Base-by-base conservation (phyloP, 352 stramenopile species). In the Phytopythium oedochilum region DNA sequence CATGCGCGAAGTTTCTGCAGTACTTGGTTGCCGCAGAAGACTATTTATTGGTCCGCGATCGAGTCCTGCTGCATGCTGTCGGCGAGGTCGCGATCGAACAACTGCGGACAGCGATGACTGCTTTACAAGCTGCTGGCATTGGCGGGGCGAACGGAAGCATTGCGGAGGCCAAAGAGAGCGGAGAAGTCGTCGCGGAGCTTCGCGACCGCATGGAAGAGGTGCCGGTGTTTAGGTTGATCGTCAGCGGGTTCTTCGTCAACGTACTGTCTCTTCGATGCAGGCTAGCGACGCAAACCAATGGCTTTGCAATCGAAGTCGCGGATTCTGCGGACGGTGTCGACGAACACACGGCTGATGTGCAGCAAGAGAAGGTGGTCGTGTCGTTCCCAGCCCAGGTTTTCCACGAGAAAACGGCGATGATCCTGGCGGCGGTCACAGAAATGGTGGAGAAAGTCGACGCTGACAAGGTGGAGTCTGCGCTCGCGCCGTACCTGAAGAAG, bases 51-150 rank as follows among this genome's bases (percentile, higher is more conserved):
- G 63, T 88, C 14, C 80, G 78, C 22, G 80, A 92, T 60, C 74
- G 79, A 45, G 71, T 88, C 9, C 78, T 91, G n/a, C 68, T 92
- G 20, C 76, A 92, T 66, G 67, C 78, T n/a, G 55, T 92, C 7
- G 68, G 66, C 9, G 78, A 89, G 57, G 65, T 88, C 14, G 54
- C 83, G 34, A 53, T 90, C 6, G 70, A 86, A 15, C 74, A 83
- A 51, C 64, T 82, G 32, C 78, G 75, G 48, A 20, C 50, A 17
- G 62, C 48, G 59, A 55, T 73, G 14, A 59, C 60, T 14, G 68
- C 42, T 42, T 11, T 42, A 23, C 17, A 42, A 22, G 36, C 7
- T 42, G 17, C 15, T 42, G 36, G 36, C 14, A 82, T 64, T 52
- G 28, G 40, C 25, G 69, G 31, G 23, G 22, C 15, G 31, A 60